Evolutionary conservation across 164 flowering plant species (phyloP), one percentile per base, ranked within the genome.

Genomic region (Vitis cinerea): DNA sequence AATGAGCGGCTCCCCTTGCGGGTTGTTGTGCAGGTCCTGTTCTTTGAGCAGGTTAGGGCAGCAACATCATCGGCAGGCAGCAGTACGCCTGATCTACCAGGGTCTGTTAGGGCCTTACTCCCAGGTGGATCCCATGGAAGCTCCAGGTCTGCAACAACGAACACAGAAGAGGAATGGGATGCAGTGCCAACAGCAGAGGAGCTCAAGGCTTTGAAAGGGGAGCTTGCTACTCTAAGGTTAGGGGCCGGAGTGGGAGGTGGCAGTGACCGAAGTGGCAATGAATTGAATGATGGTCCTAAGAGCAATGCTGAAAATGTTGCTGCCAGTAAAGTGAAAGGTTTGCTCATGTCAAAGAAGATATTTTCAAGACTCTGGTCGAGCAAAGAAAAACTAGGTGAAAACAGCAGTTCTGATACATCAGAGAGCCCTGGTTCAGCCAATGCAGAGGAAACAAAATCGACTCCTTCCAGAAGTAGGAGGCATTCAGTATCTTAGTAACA

Each of bases 1-100:
- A 91, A 91, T 44, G 94, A 91, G 81, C 82, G 97, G 30, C 88
- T 91, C 19, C 97, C 97, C 1, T 52, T 91, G 50, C 85, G 97
- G 1, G 90, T 91, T 1, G 89, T 89, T 12, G 90, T 91, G 50
- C 97, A 91, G 74, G 87, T 89, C 29, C 90, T 91, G 65, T 91
- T 86, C 84, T 90, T 89, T 62, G 94, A 89, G 82, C 93, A 90
- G 74, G 74, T 76, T 14, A 75, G 87, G 53, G 80, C 84, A 8
- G 27, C 85, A 59, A 6, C 81, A 54, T 73, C 85, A 15, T 74
- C 83, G 6, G 65, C 80, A 12, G 90, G 89, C n/a, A 59, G 73
- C 65, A 78, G 71, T 63, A 84, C 85, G 2, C 82, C 85, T 12
- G 87, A 83, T 14, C 68, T 79, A 1, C 79, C 84, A 8, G 79